Base-by-base conservation (phyloP, 2,329 filamentous ascomycete genomes). In the Pestalotiopsis sp. region DNA sequence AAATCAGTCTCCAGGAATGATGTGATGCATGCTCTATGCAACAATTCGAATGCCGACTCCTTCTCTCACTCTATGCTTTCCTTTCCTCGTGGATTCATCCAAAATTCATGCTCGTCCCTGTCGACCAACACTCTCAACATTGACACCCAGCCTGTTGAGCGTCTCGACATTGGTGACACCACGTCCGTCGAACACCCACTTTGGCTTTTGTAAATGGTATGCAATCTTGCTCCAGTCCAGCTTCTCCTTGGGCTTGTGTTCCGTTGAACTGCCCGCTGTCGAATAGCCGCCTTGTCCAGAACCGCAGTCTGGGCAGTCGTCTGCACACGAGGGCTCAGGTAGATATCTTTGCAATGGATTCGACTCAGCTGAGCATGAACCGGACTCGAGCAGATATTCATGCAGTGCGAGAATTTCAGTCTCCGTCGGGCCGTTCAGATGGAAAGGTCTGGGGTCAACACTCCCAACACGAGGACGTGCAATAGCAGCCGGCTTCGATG, bases 181-280 rank as follows among this genome's bases (percentile, higher is more conserved):
- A 67, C 84, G 84, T n/a, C 86, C 86, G 69, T 89, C 86, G 77
- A 89, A 89, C 31, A 88, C 79, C 85, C 85, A 87, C 68, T 83
- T 84, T 12, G 86, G 86, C 78, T 85, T 83, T 63, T 80, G 80
- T 85, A 88, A 87, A 71, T 78, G 76, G 66, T 80, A 75, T 59
- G 84, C 80, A 58, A 88, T 84, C 76, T 79, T 82, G 67, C 78
- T 80, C 86, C 86, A 89, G 78, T 88, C 84, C 20, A 88, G 75
- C 49, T 77, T 80, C 75, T 84, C 84, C 76, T 83, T 85, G 66
- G 80, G 72, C 72, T 80, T 82, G 77, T 84, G 82, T 74, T 84
- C 83, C 52, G 80, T 79, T 66, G 79, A 79, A 66, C 82, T 82
- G 73, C 83, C 82, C 13, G 83, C 81, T 6, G 80, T 83, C 20